phyloP scores from a whole-genome alignment of 768 basidiomycete genomes.

The Suillus americanus region DNA sequence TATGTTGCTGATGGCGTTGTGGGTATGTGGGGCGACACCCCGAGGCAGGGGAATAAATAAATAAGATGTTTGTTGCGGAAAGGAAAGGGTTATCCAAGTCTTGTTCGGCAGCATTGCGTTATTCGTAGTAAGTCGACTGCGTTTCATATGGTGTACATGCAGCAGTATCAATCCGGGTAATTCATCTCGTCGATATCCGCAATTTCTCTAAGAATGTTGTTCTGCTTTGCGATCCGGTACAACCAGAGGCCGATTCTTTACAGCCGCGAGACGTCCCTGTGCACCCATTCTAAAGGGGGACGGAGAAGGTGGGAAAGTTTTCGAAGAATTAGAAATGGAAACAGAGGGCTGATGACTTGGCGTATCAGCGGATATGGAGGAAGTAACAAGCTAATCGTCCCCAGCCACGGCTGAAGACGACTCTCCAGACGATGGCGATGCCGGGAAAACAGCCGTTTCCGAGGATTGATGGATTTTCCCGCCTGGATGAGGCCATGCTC shows the following conservation, averaged over 20 bases:
- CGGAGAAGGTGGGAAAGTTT: neutral
- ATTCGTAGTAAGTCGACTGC: no score
- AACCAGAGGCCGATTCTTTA: constrained; percentile 1
- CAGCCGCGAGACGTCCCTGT: neutral
- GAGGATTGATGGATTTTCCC: neutral
- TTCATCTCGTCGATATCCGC: neutral
- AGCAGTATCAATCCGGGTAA: neutral
- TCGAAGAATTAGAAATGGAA: neutral
- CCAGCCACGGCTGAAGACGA: neutral
- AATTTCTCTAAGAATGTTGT: neutral
- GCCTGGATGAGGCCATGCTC: neutral
- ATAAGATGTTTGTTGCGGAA: no score
- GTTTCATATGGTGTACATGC: no score
- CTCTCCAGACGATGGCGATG: neutral
- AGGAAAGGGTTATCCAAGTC: no score
- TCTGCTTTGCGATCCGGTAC: neutral
- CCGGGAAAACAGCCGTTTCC: neutral
- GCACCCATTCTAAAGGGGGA: neutral
- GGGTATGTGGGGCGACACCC: no score
- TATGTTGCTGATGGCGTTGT: no score
- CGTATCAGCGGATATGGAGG: neutral
- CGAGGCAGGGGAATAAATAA: no score
- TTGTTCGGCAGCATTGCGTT: no score
- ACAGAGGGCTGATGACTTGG: neutral
- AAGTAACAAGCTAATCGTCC: neutral